Evolutionary conservation across 192 early-diverging fungal species (phyloP), one percentile per base, ranked within the genome.

Genomic region (Linnemannia hyalina): DNA sequence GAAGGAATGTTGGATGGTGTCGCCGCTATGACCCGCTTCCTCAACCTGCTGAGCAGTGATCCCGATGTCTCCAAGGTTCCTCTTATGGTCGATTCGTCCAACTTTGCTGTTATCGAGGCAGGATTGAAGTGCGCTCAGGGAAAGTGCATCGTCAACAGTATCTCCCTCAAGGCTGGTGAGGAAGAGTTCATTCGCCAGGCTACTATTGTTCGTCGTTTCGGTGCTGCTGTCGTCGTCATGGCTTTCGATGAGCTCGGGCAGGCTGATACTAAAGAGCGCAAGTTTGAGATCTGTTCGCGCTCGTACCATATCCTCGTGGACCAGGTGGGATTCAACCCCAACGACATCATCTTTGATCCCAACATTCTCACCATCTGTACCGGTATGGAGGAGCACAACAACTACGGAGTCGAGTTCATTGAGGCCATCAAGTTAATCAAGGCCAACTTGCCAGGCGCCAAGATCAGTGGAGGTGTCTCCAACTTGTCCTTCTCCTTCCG

Each of bases 401-500:
- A 96, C 91, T 98, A 97, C 82, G 98, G 92, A 47, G 96, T 98
- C 36, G 98, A 99, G 88, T 98, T 99, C 77, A 97, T 98, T 79
- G 91, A 97, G 44, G 93, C 94, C 15, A 93, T 92, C 73, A 78
- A 82, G 70, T 73, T 90, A 47, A 97, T 99, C 90, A 97, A 98
- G 89, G 71, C 88, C 55, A 93, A 91, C 32, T 90, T 98, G 15
- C 97, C 96, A 3, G 96, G 96, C 29, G 97, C 97, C 78, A 98
- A 98, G 82, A 92, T 99, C 85, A 96, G 95, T 82, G 98, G 98
- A 82, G 98, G 98, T 88, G 97, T 99, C 41, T 99, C 98, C 86
- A 99, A 99, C 88, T 90, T 99, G 82, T 99, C 98, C 36, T 98
- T 99, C 92, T 96, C 98, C 16, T 99, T 98, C 94, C 95, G 97